Evolutionary conservation across 192 early-diverging fungal genomes (phyloP).

Genomic region (Linnemannia exigua): DNA sequence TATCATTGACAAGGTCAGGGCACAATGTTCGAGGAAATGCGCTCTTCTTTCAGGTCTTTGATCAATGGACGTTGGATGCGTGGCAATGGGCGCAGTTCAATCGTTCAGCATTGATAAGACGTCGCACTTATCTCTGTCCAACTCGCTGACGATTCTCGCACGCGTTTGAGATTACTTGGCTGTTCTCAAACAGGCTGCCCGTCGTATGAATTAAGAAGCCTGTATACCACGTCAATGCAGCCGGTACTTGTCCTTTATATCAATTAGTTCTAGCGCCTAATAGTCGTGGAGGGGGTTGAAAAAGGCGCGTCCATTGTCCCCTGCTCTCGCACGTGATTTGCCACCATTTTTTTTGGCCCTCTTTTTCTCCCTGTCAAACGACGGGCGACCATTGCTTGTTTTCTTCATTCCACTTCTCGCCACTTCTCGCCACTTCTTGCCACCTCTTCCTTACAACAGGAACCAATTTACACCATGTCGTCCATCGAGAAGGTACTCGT

Average conservation of each 20-base stretch:
- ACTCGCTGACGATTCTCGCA: no score
- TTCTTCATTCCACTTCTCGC: background rate
- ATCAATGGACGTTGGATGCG: background rate
- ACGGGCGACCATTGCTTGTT: background rate
- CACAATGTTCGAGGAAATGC: background rate
- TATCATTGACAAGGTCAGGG: background rate
- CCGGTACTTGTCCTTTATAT: no score
- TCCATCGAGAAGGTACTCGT: slow-evolving; percentile 44
- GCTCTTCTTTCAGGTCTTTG: background rate
- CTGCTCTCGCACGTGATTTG: slow-evolving; percentile 12
- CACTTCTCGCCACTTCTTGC: background rate
- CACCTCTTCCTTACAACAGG: background rate
- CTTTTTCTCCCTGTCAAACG: background rate
- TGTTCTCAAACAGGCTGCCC: no score
- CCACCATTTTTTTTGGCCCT: slow-evolving; percentile 20
- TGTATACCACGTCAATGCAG: no score
- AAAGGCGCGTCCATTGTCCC: background rate
- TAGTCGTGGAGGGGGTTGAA: background rate
- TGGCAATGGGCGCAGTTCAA: background rate
- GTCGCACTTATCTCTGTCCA: no score
- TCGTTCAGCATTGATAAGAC: background rate
- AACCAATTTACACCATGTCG: slow-evolving; percentile 16
- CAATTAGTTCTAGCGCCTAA: background rate
- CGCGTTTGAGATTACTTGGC: no score
- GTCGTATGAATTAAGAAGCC: no score